Conservation (phyloP, 2,329 filamentous ascomycete species). For the Exserohilum rostratum region DNA sequence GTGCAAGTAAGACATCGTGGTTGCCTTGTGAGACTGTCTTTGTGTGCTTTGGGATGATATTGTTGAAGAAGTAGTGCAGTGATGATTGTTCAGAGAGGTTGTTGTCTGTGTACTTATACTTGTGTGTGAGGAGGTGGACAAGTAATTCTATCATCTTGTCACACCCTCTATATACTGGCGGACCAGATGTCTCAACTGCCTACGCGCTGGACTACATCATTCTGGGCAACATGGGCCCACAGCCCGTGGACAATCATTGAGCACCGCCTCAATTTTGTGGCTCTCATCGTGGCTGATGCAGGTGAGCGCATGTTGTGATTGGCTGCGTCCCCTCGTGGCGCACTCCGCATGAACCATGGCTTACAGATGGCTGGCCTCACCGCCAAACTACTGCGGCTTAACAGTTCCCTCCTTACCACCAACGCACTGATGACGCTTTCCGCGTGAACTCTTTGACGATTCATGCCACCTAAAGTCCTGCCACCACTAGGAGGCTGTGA, state of each 20-base stretch:
- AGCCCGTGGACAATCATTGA: constrained; percentile 6
- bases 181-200: constrained; percentile 23
- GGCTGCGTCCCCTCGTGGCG: constrained; percentile 12
- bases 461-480: constrained; percentile 23
- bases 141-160: constrained; percentile 1
- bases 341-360: constrained; percentile 15
- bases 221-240: constrained; percentile 12
- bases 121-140: background rate
- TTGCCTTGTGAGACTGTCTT: constrained; percentile 3
- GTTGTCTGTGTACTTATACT: constrained; percentile 9
- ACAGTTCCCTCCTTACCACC: background rate
- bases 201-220: constrained; percentile 9
- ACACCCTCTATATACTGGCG: constrained; percentile 16
- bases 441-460: constrained; percentile 9
- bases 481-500: constrained; percentile 27
- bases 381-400: constrained; percentile 18
- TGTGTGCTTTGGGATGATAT: background rate
- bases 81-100: background rate
- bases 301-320: constrained; percentile 10
- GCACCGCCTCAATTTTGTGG: constrained; percentile 17
- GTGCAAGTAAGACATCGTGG: constrained; percentile 36
- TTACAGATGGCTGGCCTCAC: constrained; percentile 13
- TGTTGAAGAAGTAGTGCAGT: background rate
- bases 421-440: constrained; percentile 11
- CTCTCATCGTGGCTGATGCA: constrained; percentile 17